phyloP scores from a whole-genome alignment of 1,284 basidiomycete genomes.

The Cryptococcus jaspeensis region DNA sequence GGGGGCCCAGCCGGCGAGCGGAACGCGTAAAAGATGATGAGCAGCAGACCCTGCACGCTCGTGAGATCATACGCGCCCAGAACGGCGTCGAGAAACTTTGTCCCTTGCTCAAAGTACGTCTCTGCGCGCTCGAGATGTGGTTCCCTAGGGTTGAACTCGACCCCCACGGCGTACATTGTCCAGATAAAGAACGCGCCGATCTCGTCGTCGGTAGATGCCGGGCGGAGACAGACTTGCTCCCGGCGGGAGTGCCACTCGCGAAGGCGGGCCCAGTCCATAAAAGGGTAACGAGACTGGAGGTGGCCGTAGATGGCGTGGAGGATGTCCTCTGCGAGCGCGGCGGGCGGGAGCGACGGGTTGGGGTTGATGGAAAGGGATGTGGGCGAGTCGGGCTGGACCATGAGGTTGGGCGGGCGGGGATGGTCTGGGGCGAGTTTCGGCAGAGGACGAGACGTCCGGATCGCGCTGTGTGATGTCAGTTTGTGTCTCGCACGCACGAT shows the following conservation, averaged over 20 bases:
- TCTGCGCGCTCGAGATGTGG: constrained; percentile 6
- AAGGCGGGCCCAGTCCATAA: constrained; percentile 16
- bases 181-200: constrained; percentile 18
- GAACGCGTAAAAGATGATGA: constrained; percentile 19
- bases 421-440: too few species aligned
- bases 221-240: constrained; percentile 1
- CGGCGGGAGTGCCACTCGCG: constrained; percentile 10
- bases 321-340: constrained; percentile 8
- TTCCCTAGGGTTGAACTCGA: constrained; percentile 5
- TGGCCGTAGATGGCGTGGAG: constrained; percentile 10
- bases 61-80: constrained; percentile 13
- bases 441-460: too few species aligned
- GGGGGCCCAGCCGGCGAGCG: constrained; percentile 16
- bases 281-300: constrained; percentile 18
- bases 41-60: constrained; percentile 12
- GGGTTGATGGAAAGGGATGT: too few species aligned
- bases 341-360: constrained; percentile 10
- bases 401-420: background rate
- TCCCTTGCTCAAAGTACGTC: constrained; percentile 19
- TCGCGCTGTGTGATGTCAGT: background rate
- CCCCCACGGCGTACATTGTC: constrained; percentile 16
- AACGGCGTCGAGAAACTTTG: constrained; percentile 10
- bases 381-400: constrained; percentile 11
- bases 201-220: constrained; percentile 1
- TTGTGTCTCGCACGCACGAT: background rate